Evolutionary conservation across 352 stramenopile species (phyloP).

Genomic region (Pythium oligandrum): DNA sequence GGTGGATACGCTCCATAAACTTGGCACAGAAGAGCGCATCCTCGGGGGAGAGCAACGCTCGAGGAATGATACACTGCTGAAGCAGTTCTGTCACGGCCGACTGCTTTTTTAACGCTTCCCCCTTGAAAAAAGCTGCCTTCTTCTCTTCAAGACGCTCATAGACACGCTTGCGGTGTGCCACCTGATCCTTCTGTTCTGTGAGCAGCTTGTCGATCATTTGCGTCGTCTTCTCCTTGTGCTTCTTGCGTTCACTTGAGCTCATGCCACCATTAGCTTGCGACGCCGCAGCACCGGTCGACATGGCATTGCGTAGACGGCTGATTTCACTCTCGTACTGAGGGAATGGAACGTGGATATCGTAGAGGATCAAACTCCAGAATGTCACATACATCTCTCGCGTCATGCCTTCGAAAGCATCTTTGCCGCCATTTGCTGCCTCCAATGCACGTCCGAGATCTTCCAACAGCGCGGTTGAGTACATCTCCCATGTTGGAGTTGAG

Average conservation of each 20-base stretch:
- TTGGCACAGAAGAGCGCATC: slow-evolving; percentile 82
- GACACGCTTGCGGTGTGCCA: slow-evolving; percentile 79
- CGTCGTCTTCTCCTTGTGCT: slow-evolving; percentile 72
- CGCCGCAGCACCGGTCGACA: slow-evolving; percentile 13
- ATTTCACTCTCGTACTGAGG: slow-evolving; percentile 85
- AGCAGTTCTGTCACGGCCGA: slow-evolving; percentile 64
- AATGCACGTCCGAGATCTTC: slow-evolving; percentile 54
- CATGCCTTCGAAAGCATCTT: slow-evolving; percentile 59
- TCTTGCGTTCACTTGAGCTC: slow-evolving; percentile 57
- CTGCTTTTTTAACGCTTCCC: slow-evolving; percentile 30
- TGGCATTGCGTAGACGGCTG: slow-evolving; percentile 54
- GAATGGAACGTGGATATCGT: slow-evolving; percentile 85
- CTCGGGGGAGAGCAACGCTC: slow-evolving; percentile 72
- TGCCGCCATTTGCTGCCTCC: slow-evolving; percentile 14
- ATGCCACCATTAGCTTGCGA: too few species aligned
- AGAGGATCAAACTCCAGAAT: slow-evolving; percentile 85
- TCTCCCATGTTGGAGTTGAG: slow-evolving; percentile 41
- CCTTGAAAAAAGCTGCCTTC: slow-evolving; percentile 63
- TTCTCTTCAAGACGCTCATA: slow-evolving; percentile 70
- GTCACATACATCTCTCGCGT: slow-evolving; percentile 74
- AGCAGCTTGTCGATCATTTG: slow-evolving; percentile 79
- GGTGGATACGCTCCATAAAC: slow-evolving; percentile 81
- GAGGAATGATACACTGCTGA: slow-evolving; percentile 75
- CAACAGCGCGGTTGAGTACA: slow-evolving; percentile 55
- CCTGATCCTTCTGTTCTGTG: slow-evolving; percentile 84